Percentiles rank a stretch among this genome's conserved stretches.
Conservation (phyloP, 805 yeast genomes). For the Ogataea saltuana region DNA sequence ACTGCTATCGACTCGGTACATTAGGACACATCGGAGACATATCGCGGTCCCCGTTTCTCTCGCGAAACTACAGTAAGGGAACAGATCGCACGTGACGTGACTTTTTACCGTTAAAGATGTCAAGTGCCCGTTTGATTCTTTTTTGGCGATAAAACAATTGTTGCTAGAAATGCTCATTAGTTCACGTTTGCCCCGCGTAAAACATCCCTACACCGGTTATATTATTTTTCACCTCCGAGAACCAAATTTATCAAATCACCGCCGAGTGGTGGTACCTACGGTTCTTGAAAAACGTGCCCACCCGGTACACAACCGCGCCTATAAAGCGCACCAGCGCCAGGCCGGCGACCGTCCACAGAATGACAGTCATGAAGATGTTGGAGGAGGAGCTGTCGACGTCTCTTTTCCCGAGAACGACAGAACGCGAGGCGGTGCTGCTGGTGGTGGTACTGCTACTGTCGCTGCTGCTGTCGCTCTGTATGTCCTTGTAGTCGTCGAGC, state of each 20-base stretch:
- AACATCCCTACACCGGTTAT: neutral
- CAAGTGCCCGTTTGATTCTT: no score
- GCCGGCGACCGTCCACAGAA: constrained; percentile 89
- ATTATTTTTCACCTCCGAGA: neutral
- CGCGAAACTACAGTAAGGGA: no score
- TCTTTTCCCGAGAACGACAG: constrained; percentile 39
- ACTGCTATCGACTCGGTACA: no score
- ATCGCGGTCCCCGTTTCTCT: no score
- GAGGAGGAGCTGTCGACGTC: constrained; percentile 23
- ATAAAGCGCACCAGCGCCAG: constrained; percentile 77
- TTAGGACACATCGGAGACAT: no score
- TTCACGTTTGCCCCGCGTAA: neutral
- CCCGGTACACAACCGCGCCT: constrained; percentile 62
- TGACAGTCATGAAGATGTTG: constrained; percentile 68
- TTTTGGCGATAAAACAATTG: no score
- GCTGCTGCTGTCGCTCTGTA: constrained; percentile 20
- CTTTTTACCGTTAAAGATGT: no score
- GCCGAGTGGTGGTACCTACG: constrained; percentile 24
- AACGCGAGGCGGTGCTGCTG: constrained; percentile 21
- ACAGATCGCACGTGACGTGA: no score
- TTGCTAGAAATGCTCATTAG: no score
- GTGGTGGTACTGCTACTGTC: constrained; percentile 12
- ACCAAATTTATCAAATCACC: neutral
- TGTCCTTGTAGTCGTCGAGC: constrained; percentile 42
- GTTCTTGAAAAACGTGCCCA: constrained; percentile 23